Percentiles rank a stretch among this genome's conserved stretches.
These are phyloP conservation scores for Rhizopogon roseolus DNA, from an alignment of 768 basidiomycete species.

Conservation along the genomic window DNA sequence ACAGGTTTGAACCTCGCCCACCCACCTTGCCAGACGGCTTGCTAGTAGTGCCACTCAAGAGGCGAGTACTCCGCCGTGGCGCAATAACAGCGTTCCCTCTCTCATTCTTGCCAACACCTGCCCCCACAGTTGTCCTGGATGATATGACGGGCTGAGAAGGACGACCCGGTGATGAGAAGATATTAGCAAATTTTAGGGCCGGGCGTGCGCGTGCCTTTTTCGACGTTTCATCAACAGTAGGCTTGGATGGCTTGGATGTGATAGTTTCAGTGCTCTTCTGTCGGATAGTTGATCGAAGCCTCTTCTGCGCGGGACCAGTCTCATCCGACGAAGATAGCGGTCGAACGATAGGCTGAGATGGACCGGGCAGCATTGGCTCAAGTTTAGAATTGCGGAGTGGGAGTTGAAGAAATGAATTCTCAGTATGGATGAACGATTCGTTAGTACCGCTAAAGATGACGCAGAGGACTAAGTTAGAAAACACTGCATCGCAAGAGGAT, in stretches of 20 bases:
- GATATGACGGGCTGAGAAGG: constrained; percentile 69
- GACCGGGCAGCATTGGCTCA: constrained; percentile 34
- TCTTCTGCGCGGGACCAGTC: constrained; percentile 72
- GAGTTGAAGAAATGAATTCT: constrained; percentile 53
- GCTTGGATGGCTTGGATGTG: constrained; percentile 58
- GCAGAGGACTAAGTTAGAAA: constrained; percentile 3
- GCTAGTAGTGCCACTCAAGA: constrained; percentile 51
- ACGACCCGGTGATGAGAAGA: constrained; percentile 84
- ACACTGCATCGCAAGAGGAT: neutral
- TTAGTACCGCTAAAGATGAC: constrained; percentile 42
- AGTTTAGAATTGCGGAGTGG: constrained; percentile 37
- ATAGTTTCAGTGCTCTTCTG: constrained; percentile 44
- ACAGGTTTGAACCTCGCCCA: constrained; percentile 1
- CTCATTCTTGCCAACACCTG: constrained; percentile 46
- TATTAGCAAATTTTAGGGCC: constrained; percentile 82
- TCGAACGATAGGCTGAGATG: constrained; percentile 48
- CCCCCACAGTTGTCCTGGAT: constrained; percentile 45
- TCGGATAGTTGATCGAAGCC: constrained; percentile 59
- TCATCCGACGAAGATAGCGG: constrained; percentile 83
- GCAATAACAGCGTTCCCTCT: constrained; percentile 37
- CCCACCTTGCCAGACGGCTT: constrained; percentile 59
- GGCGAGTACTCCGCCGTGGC: constrained; percentile 70
- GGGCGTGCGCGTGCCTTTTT: constrained; percentile 92
- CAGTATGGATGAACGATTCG: constrained; percentile 50
- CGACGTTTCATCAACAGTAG: constrained; percentile 61